Base-by-base conservation (phyloP, 139 green algal species). In the Tetradesmus obliquus region DNA sequence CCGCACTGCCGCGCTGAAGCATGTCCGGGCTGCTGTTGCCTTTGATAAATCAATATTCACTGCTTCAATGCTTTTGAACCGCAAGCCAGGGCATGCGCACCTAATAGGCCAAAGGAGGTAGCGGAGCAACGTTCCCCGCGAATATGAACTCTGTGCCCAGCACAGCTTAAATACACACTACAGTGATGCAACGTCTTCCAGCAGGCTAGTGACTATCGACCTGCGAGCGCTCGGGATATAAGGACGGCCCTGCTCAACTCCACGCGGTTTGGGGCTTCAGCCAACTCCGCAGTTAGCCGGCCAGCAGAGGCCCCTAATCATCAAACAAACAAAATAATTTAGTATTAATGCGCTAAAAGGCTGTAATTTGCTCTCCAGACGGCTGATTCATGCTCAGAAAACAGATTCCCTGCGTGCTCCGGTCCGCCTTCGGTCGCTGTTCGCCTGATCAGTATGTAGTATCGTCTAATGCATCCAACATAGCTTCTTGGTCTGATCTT, bases 201-300 rank as follows among this genome's bases (percentile, higher is more conserved):
- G 66, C 66, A 24, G 15, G 66, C 66, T 76, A 76, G 66, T 76
- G 66, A 76, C 66, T 13, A 24, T 76, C 17, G 15, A 24, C 66
- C 15, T 7, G 3, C 66, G 66, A 76, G 66, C 5, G 17, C 66
- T 76, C 66, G 66, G 66, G 66, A n/a, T 76, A 76, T 76, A 76
- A 76, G 66, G 66, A 76, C 66, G 66, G 62, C 17, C 66, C n/a
- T 76, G 66, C 66, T 76, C 66, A 76, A 76, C 66, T 76, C 66
- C 66, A 76, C 66, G 66, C 66, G 66, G 66, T 76, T 76, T 76
- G 66, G 66, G 66, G 66, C 66, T 76, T 76, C 66, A 76, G 66
- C 66, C 66, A 76, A 76, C 66, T 76, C 66, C 66, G 66, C 66
- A 76, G 66, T 76, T 76, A 76, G 66, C 66, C 66, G 17, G 66